These are phyloP conservation scores for Pseudogymnoascus sp. DNA, from an alignment of 2,329 filamentous ascomycete genomes.

Conservation along the genomic window DNA sequence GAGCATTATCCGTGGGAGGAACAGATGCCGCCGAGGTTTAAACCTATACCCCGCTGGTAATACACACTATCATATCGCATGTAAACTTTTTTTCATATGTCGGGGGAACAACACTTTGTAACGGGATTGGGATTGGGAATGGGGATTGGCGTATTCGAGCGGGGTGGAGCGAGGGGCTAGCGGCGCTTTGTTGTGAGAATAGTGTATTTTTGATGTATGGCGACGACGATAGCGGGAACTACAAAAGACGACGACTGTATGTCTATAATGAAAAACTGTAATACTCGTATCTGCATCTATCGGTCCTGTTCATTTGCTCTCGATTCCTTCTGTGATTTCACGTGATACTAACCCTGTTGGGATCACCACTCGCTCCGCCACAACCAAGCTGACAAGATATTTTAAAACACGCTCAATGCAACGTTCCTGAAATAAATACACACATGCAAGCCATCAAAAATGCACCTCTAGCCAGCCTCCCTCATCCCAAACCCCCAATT, in stretches of 20 bases:
- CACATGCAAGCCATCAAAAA: not conserved
- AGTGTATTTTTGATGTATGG: not conserved
- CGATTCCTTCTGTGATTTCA: not conserved
- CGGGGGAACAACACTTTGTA: not conserved
- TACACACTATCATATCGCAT: constrained; percentile 4
- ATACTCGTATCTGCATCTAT: constrained; percentile 2
- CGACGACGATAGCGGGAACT: not conserved
- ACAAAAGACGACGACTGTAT: not conserved
- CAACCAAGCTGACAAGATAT: not conserved
- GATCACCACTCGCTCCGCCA: not conserved
- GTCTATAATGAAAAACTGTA: constrained; percentile 9
- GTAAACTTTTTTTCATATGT: constrained; percentile 8
- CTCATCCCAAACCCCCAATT: not conserved
- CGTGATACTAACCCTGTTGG: not conserved
- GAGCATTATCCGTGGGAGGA: constrained; percentile 17
- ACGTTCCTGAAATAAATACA: not conserved
- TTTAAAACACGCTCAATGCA: not conserved
- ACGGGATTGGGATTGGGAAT: not conserved
- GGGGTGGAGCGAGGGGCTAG: not conserved
- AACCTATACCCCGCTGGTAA: constrained; percentile 2
- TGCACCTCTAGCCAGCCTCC: not conserved
- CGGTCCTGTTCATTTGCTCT: too few relatives aligned
- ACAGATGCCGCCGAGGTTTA: constrained; percentile 12
- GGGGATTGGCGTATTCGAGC: not conserved
- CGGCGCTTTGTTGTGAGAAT: constrained; percentile 3